phyloP scores from a whole-genome alignment of 257 asterid genomes.

The Solanum stenotomum region DNA sequence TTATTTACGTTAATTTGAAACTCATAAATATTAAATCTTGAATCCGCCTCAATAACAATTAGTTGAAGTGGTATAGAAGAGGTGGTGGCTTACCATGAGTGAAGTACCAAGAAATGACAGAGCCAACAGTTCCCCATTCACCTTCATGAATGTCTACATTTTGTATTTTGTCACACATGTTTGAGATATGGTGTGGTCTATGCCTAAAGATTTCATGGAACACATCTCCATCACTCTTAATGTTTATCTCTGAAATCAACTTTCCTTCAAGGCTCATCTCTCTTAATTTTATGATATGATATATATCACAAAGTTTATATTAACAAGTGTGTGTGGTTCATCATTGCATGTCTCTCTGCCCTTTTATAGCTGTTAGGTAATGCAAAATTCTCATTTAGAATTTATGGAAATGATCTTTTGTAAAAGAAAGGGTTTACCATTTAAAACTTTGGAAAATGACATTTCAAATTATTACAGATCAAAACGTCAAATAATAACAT shows the following conservation, averaged over 20 bases:
- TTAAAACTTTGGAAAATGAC: no score
- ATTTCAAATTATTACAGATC: rapidly evolving
- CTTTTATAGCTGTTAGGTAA: no score
- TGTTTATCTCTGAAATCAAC: neutral
- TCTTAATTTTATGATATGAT: neutral
- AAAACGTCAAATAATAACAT: no score
- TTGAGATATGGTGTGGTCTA: neutral
- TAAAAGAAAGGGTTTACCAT: no score
- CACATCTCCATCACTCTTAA: neutral
- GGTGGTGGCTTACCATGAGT: neutral
- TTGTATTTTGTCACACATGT: neutral
- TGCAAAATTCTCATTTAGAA: no score
- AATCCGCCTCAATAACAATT: neutral
- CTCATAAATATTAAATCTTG: neutral
- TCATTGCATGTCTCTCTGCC: no score
- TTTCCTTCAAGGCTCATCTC: neutral
- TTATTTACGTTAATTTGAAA: neutral
- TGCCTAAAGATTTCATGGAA: no score
- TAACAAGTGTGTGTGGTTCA: no score
- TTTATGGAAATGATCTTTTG: no score
- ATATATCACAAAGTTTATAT: no score
- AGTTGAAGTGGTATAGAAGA: neutral
- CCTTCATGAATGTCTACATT: neutral
- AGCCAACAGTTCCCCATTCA: neutral
- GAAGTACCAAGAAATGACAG: neutral